Evolutionary conservation across 106 monocot genomes (phyloP).

Genomic region (Phalaenopsis aphrodite): DNA sequence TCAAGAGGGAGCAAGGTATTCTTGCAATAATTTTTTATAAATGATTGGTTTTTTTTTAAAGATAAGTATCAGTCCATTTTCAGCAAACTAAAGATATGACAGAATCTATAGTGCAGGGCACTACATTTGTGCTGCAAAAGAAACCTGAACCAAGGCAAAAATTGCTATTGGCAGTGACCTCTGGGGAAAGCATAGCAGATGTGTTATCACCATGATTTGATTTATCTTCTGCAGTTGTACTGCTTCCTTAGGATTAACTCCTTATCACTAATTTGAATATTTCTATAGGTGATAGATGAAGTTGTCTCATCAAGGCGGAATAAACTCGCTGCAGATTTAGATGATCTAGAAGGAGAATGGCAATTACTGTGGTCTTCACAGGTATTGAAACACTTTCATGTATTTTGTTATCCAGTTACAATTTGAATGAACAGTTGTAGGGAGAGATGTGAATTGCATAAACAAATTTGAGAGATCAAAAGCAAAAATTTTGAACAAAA

Average conservation of each 20-base stretch:
- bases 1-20: constrained; percentile 93
- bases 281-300: constrained; percentile 47
- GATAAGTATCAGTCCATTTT: not conserved
- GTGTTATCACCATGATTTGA: constrained; percentile 16
- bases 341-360: constrained; percentile 72
- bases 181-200: constrained; percentile 43
- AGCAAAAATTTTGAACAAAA: too few relatives aligned
- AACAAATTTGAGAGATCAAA: too few relatives aligned
- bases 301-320: constrained; percentile 25
- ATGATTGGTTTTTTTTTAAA: not conserved
- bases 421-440: too few relatives aligned
- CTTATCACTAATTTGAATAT: not conserved
- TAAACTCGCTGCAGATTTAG: constrained; percentile 17
- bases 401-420: not conserved
- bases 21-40: not conserved
- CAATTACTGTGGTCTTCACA: constrained; percentile 81
- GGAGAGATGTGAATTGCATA: too few relatives aligned
- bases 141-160: constrained; percentile 67
- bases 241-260: not conserved
- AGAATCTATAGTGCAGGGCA: constrained; percentile 71
- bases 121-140: constrained; percentile 93
- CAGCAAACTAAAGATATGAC: constrained; percentile 14
- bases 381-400: constrained; percentile 23
- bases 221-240: not conserved
- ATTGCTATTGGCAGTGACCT: constrained; percentile 65